Conservation (phyloP, 305 asterid species). For the Fraxinus angustifolia region DNA sequence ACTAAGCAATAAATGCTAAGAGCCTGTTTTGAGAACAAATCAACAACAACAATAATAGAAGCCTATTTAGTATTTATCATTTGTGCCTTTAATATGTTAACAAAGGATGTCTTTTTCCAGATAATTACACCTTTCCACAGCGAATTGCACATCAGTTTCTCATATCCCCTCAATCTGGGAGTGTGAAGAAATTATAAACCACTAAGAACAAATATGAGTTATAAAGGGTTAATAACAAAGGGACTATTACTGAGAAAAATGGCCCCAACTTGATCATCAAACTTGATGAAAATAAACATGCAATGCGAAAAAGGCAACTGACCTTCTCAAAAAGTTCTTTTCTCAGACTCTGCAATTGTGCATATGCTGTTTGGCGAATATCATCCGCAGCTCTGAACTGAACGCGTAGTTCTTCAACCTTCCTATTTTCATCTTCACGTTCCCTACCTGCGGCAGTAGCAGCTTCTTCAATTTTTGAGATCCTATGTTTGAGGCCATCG, state of each 20-base stretch:
- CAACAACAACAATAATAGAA: neutral
- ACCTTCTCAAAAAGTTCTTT: conserved; percentile 65
- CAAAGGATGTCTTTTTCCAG: neutral
- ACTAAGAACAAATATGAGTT: neutral
- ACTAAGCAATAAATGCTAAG: neutral
- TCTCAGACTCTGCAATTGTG: conserved; percentile 50
- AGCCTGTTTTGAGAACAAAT: neutral
- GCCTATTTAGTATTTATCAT: neutral
- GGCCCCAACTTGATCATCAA: neutral
- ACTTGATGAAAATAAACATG: neutral
- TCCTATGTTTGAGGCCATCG: conserved; percentile 53
- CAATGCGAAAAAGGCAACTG: conserved; percentile 18
- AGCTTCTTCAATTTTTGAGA: conserved; percentile 51
- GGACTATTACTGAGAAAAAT: neutral
- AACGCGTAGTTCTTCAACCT: conserved; percentile 56
- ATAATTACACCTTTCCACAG: neutral
- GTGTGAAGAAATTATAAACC: neutral
- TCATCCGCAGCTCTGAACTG: conserved; percentile 67
- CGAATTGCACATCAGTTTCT: neutral
- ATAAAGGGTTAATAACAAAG: neutral
- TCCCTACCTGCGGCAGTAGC: conserved; percentile 48
- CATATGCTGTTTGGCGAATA: conserved; percentile 74
- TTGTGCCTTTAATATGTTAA: neutral
- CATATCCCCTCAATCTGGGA: neutral
- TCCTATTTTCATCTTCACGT: conserved; percentile 53